Percentiles rank a stretch among this genome's conserved stretches.
Conservation (phyloP, 2,329 filamentous ascomycete genomes). For the Pseudohalonectria lignicola region DNA sequence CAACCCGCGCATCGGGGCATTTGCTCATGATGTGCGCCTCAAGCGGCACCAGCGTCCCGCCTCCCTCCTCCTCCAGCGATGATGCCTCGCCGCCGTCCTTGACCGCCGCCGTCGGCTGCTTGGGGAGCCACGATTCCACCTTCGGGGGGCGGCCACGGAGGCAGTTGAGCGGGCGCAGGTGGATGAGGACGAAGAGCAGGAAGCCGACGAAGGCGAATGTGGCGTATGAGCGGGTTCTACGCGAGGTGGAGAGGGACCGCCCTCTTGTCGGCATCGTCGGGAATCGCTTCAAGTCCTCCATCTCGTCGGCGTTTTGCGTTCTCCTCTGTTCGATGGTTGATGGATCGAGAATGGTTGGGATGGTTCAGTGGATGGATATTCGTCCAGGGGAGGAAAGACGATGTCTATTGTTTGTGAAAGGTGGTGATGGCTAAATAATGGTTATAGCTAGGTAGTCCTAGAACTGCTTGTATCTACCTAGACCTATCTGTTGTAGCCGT, state of each 20-base stretch:
- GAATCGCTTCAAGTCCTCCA: conserved; percentile 9
- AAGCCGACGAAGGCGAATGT: conserved; percentile 5
- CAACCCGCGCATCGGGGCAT: conserved; percentile 74
- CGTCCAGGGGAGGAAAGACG: neutral
- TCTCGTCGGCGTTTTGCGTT: conserved; percentile 4
- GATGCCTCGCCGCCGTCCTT: neutral
- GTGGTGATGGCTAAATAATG: too few species aligned
- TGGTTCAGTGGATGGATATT: neutral
- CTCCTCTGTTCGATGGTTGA: too few species aligned
- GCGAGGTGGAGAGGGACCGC: conserved; percentile 1
- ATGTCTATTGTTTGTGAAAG: too few species aligned
- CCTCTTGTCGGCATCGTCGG: neutral
- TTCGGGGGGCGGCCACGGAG: conserved; percentile 4
- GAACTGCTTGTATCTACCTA: too few species aligned
- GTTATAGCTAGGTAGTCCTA: too few species aligned
- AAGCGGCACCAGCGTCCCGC: conserved; percentile 60
- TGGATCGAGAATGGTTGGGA: too few species aligned
- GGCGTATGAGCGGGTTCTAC: conserved; percentile 4
- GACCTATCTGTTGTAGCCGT: too few species aligned
- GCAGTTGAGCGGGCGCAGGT: conserved; percentile 2
- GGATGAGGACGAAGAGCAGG: conserved; percentile 6
- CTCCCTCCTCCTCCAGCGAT: too few species aligned
- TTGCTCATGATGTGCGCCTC: conserved; percentile 97
- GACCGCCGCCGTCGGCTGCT: too few species aligned
- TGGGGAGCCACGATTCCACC: neutral